Evolutionary conservation across 306 rosid genomes (phyloP).

Genomic region (Citrullus colocynthis): DNA sequence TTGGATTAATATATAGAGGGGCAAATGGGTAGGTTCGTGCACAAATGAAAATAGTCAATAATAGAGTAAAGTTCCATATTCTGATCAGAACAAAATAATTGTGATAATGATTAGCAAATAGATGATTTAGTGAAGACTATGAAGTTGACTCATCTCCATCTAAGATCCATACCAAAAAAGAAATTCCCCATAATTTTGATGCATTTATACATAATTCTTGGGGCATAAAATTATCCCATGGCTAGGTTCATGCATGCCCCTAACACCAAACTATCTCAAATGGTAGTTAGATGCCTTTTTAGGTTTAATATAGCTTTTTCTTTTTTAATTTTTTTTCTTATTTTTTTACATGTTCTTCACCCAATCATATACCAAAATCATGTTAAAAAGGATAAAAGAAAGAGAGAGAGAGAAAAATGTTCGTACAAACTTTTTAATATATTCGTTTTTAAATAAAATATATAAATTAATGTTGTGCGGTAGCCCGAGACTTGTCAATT

Average conservation of each 20-base stretch:
- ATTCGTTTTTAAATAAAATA: too few relatives aligned
- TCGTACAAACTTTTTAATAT: too few relatives aligned
- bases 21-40: conserved; percentile 9
- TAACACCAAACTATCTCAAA: neutral
- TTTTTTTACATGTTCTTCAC: neutral
- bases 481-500: neutral
- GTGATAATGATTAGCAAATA: neutral
- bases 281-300: neutral
- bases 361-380: neutral
- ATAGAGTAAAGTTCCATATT: neutral
- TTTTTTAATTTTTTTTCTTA: too few relatives aligned
- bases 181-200: neutral
- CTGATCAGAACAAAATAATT: neutral
- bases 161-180: neutral
- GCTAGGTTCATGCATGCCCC: neutral
- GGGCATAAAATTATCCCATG: neutral
- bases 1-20: neutral
- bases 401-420: too few relatives aligned
- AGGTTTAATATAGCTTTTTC: neutral
- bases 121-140: conserved; percentile 5
- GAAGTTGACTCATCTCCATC: conserved; percentile 8
- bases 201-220: neutral
- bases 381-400: too few relatives aligned
- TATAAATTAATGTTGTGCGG: too few relatives aligned
- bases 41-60: conserved; percentile 4